Evolutionary conservation across 257 asterid genomes (phyloP).

Genomic region (Solanum clarkiae): DNA sequence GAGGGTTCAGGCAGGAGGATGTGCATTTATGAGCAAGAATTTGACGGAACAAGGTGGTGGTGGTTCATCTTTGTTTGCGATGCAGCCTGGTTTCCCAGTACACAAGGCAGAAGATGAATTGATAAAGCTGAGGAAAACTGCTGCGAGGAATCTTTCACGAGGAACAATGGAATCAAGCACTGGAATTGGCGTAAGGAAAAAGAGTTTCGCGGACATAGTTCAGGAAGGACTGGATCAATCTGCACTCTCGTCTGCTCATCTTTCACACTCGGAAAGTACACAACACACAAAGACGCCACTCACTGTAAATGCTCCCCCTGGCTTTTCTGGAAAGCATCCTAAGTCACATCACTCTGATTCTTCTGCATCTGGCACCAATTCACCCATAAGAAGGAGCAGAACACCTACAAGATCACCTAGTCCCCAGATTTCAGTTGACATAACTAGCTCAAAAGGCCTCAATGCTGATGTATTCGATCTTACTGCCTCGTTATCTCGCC

Average conservation of each 20-base stretch:
- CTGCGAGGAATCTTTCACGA: slow-evolving; percentile 31
- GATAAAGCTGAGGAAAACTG: slow-evolving; percentile 53
- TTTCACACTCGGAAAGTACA: slow-evolving; percentile 43
- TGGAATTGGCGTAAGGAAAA: slow-evolving; percentile 55
- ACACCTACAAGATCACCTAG: slow-evolving; percentile 16
- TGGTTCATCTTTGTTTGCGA: slow-evolving; percentile 20
- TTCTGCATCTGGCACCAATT: slow-evolving; percentile 4
- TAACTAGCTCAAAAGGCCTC: slow-evolving; percentile 10
- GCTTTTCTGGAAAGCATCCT: slow-evolving; percentile 7
- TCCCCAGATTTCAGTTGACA: slow-evolving; percentile 18
- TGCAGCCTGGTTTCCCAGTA: slow-evolving; percentile 32
- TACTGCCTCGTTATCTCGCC: slow-evolving; percentile 25
- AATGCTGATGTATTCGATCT: slow-evolving; percentile 30
- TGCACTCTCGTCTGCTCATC: slow-evolving; percentile 13
- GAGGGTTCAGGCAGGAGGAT: slow-evolving; percentile 50
- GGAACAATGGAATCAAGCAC: slow-evolving; percentile 22
- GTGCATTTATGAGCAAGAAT: slow-evolving; percentile 19
- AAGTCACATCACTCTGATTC: slow-evolving; percentile 2
- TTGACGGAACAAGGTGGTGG: slow-evolving; percentile 23
- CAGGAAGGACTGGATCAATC: slow-evolving; percentile 63
- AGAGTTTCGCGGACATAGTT: slow-evolving; percentile 83
- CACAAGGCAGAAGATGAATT: slow-evolving; percentile 44
- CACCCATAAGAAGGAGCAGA: slow-evolving; percentile 12
- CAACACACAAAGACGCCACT: slow-evolving; percentile 6
- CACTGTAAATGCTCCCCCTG: slow-evolving; percentile 1